phyloP scores from a whole-genome alignment of 78 protist genomes.

The Dictyostelium discoideum region DNA sequence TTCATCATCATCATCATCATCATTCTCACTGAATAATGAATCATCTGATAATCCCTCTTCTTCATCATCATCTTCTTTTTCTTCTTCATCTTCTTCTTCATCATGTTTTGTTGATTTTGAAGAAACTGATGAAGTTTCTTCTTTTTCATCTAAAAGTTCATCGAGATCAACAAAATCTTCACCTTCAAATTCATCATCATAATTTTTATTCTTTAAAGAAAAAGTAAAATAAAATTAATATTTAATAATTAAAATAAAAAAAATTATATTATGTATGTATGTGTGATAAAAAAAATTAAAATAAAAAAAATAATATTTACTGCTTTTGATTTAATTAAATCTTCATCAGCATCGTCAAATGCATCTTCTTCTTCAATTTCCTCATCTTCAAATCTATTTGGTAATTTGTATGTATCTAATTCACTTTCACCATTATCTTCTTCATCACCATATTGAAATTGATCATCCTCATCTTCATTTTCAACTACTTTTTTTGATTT shows the following conservation, averaged over 20 bases:
- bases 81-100: slow-evolving; percentile 6
- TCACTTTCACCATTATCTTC: slow-evolving; percentile 7
- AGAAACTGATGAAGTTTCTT: slow-evolving; percentile 24
- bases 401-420: slow-evolving; percentile 7
- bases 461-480: not conserved
- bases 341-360: slow-evolving; percentile 17
- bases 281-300: too few species aligned
- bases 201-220: not conserved
- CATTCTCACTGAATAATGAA: slow-evolving; percentile 17
- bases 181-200: slow-evolving; percentile 37
- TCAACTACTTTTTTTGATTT: not conserved
- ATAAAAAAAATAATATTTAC: not conserved
- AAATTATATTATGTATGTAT: too few species aligned
- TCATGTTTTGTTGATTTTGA: not conserved
- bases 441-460: not conserved
- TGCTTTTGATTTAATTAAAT: not conserved
- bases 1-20: not conserved
- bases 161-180: slow-evolving; percentile 52
- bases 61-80: slow-evolving; percentile 11
- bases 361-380: slow-evolving; percentile 63
- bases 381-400: slow-evolving; percentile 51
- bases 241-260: not conserved
- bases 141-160: slow-evolving; percentile 67
- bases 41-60: slow-evolving; percentile 28
- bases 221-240: not conserved